These are phyloP conservation scores for Psilocybe sp. DNA, from an alignment of 768 basidiomycete genomes.

Conservation along the genomic window DNA sequence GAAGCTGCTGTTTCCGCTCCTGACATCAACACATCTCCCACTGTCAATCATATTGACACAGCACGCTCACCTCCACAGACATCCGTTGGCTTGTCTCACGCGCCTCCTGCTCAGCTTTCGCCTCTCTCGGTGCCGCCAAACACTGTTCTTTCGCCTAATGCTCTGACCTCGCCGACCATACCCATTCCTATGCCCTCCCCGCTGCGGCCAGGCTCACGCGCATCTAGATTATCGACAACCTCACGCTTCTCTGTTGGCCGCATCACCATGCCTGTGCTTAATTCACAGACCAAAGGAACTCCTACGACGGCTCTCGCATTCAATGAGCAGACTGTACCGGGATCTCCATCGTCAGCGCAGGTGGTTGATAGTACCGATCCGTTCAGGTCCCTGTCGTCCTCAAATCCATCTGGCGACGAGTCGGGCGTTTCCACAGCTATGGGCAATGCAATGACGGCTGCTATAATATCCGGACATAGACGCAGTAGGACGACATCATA, in stretches of 20 bases:
- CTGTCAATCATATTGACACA: too few relatives aligned
- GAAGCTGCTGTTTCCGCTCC: too few relatives aligned
- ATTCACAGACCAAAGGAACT: conserved; percentile 52
- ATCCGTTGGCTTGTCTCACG: conserved; percentile 14
- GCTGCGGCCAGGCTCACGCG: conserved; percentile 68
- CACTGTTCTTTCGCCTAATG: conserved; percentile 7
- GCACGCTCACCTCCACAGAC: too few relatives aligned
- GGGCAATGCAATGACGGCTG: conserved; percentile 31
- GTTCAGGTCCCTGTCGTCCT: conserved; percentile 22
- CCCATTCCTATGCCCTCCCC: conserved; percentile 43
- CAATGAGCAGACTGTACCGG: conserved; percentile 49
- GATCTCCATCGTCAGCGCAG: conserved; percentile 38
- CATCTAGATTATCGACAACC: conserved; percentile 65
- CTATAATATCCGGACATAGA: conserved; percentile 28
- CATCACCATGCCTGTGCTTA: conserved; percentile 48
- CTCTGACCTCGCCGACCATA: background rate
- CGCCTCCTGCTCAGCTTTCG: conserved; percentile 31
- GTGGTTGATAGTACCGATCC: conserved; percentile 23
- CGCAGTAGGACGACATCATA: conserved; percentile 56
- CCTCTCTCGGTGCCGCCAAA: conserved; percentile 34
- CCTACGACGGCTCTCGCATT: conserved; percentile 57
- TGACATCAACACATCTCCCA: too few relatives aligned
- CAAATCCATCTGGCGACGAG: conserved; percentile 59
- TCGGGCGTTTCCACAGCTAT: conserved; percentile 58
- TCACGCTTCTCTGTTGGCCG: conserved; percentile 68